These are phyloP conservation scores for Zopfia rhizophila DNA, from an alignment of 2,329 filamentous ascomycete genomes.

Conservation along the genomic window DNA sequence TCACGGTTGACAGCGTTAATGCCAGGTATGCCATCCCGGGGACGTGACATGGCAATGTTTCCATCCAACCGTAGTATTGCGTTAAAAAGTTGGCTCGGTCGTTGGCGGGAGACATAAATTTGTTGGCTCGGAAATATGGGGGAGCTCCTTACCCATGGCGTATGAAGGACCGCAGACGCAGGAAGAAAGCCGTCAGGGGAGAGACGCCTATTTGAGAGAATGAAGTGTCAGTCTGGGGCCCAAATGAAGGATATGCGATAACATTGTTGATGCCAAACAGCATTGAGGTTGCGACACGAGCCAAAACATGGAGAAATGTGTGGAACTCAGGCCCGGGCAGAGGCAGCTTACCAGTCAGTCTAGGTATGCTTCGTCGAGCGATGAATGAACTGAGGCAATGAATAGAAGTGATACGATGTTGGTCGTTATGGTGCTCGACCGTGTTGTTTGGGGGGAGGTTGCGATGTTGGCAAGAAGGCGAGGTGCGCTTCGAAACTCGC, in stretches of 20 bases:
- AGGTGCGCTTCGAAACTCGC: conserved; percentile 42
- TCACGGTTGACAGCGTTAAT: background rate
- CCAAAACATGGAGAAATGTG: conserved; percentile 45
- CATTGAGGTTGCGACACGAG: conserved; percentile 45
- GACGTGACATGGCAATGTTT: too few relatives aligned
- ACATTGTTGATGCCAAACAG: conserved; percentile 40
- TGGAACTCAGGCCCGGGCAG: conserved; percentile 36
- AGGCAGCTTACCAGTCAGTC: conserved; percentile 49
- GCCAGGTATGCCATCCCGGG: background rate
- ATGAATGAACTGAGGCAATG: conserved; percentile 47
- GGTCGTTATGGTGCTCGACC: conserved; percentile 33
- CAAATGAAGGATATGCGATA: conserved; percentile 24
- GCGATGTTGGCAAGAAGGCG: conserved; percentile 46
- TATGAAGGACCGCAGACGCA: conserved; percentile 41
- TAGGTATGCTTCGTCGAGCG: conserved; percentile 47
- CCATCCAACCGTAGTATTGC: too few relatives aligned
- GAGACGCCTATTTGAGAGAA: conserved; percentile 40
- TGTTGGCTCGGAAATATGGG: conserved; percentile 3
- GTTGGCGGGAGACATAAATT: conserved; percentile 24
- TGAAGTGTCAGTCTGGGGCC: conserved; percentile 33
- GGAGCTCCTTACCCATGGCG: conserved; percentile 51
- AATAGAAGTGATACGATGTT: conserved; percentile 31
- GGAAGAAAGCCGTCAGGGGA: conserved; percentile 43
- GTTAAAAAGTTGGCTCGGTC: conserved; percentile 15
- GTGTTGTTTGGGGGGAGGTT: conserved; percentile 39